Percentiles rank a stretch among this genome's conserved stretches.
Conservation (phyloP, 2,329 filamentous ascomycete species). For the Penicillium sp. region DNA sequence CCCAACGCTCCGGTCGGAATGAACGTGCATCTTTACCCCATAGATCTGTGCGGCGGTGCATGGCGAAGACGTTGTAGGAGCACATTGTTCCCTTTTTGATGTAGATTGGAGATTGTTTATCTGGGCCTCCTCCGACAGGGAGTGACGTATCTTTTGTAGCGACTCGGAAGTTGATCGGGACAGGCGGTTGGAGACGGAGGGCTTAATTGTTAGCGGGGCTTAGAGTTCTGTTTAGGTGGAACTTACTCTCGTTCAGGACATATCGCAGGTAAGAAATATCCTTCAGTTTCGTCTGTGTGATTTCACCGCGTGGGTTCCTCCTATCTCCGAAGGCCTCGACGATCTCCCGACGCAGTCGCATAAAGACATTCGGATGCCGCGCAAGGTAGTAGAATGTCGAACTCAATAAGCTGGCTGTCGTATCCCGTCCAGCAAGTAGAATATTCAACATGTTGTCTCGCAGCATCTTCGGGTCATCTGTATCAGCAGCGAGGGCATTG, state of each 20-base stretch:
- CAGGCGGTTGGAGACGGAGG: slow-evolving; percentile 47
- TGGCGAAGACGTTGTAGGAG: slow-evolving; percentile 65
- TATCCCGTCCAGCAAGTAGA: slow-evolving; percentile 55
- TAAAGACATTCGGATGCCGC: slow-evolving; percentile 38
- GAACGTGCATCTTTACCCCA: slow-evolving; percentile 47
- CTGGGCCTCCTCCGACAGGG: slow-evolving; percentile 60
- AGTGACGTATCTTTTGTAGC: slow-evolving; percentile 45
- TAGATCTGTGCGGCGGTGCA: slow-evolving; percentile 65
- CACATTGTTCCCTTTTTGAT: slow-evolving; percentile 66
- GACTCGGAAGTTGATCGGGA: slow-evolving; percentile 48
- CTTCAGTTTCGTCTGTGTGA: slow-evolving; percentile 48
- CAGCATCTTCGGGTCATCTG: slow-evolving; percentile 47
- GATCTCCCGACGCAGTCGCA: slow-evolving; percentile 37
- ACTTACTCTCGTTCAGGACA: slow-evolving; percentile 39
- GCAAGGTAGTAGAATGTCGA: slow-evolving; percentile 52
- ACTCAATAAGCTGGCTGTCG: slow-evolving; percentile 49
- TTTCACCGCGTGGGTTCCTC: slow-evolving; percentile 33
- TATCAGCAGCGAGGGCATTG: slow-evolving; percentile 49
- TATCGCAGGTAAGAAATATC: slow-evolving; percentile 42
- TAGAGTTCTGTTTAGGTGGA: background rate
- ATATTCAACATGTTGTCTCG: slow-evolving; percentile 54
- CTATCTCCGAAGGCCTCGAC: slow-evolving; percentile 46
- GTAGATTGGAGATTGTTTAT: slow-evolving; percentile 60
- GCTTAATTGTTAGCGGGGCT: slow-evolving; percentile 17
- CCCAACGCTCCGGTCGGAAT: slow-evolving; percentile 47